Base-by-base conservation (phyloP, 1,139 yeast genomes). In the Insectozyma bohioensis region DNA sequence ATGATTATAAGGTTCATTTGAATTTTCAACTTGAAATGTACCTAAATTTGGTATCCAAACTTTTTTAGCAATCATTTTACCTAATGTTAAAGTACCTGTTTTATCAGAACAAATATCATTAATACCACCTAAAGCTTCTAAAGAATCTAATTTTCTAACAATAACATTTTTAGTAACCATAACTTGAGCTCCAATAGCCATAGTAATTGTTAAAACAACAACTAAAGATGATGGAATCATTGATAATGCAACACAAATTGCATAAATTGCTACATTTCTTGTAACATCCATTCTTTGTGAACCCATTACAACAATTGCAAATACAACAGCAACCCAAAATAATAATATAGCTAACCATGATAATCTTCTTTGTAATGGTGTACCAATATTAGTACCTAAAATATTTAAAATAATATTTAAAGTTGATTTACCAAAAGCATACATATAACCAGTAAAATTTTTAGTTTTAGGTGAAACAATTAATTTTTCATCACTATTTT, bases 171-270 rank as follows among this genome's bases (percentile, higher is more conserved):
- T 74, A 27, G 63, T 56, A 25, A 80, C 82, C 94, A 85, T 85
- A 9, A 78, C 83, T 47, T 80, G 82, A 21, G 94, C 85, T 12
- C 94, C 94, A 40, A 83, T 81, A 5, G 94, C 90, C 92, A 85
- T 84, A 4, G 94, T 84, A 41, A 85, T 84, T n/a, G 94, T 84
- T 40, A 85, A 71, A 14, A 85, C 94, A 23, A 84, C 94, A 39
- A 84, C 81, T 47, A 85, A 69, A 1, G 92, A 79, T 3, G 90
- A 85, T 2, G 94, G 95, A 48, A 84, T 84, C 92, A 84, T 83
- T 2, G 92, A 79, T 31, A 84, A 66, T 2, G 92, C 94, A 35
- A 81, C 87, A 58, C 88, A 84, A 48, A 85, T 80, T n/a, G 95
- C 94, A 51, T 85, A 85, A 35, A 84, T 80, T 16, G 90, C 92